Evolutionary conservation across 2,329 filamentous ascomycete genomes (phyloP).

Genomic region (Penicillium sp.): DNA sequence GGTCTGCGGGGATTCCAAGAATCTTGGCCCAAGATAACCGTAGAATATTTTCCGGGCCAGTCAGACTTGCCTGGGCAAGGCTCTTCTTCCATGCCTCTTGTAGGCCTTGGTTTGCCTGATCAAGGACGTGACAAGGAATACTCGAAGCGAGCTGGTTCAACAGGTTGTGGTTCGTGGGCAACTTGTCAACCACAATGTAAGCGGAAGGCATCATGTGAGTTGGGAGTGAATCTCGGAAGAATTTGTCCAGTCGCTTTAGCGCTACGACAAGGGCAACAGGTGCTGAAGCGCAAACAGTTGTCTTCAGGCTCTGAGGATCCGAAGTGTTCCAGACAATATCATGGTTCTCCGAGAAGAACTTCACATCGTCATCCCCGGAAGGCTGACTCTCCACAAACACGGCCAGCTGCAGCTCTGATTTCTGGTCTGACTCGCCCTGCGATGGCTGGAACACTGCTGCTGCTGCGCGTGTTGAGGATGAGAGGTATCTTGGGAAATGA

Average conservation of each 20-base stretch:
- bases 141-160: conserved; percentile 25
- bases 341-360: conserved; percentile 32
- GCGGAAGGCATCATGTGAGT: conserved; percentile 50
- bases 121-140: conserved; percentile 25
- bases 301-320: conserved; percentile 14
- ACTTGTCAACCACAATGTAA: conserved; percentile 48
- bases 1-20: conserved; percentile 34
- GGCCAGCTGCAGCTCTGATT: conserved; percentile 28
- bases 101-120: conserved; percentile 24
- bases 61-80: conserved; percentile 36
- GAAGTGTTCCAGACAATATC: conserved; percentile 26
- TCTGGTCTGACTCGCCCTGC: conserved; percentile 18
- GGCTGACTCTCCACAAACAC: conserved; percentile 41
- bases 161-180: conserved; percentile 31
- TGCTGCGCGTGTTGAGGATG: conserved; percentile 33
- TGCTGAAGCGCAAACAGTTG: conserved; percentile 29
- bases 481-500: conserved; percentile 43
- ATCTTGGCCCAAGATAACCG: conserved; percentile 38
- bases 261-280: conserved; percentile 38
- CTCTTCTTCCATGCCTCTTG: conserved; percentile 41
- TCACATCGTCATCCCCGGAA: conserved; percentile 31
- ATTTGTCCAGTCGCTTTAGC: conserved; percentile 50
- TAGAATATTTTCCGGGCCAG: conserved; percentile 42
- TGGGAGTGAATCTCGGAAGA: conserved; percentile 48
- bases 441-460: conserved; percentile 32